Conservation (phyloP, 2,329 filamentous ascomycete species). For the Pyrenochaeta sp. region DNA sequence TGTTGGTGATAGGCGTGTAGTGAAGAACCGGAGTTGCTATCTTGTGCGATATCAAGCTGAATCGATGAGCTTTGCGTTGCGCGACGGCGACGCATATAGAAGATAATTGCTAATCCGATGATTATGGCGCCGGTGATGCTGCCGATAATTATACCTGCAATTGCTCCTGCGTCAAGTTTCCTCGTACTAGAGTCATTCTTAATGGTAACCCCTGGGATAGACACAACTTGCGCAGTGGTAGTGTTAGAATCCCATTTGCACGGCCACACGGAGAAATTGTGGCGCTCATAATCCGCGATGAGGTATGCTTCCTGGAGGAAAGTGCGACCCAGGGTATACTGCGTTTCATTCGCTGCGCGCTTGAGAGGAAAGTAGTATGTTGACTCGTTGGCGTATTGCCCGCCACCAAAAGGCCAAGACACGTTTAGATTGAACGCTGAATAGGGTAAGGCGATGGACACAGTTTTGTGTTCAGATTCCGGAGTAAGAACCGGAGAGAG, state of each 20-base stretch:
- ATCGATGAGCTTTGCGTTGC: no score
- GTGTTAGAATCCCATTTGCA: constrained; percentile 42
- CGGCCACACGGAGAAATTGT: constrained; percentile 52
- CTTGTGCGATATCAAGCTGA: background rate
- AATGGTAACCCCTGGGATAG: constrained; percentile 8
- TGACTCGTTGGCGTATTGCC: constrained; percentile 37
- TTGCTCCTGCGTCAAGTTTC: constrained; percentile 5
- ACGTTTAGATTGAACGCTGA: constrained; percentile 54
- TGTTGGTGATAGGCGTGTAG: constrained; percentile 1
- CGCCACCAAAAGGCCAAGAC: constrained; percentile 62
- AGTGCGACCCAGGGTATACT: constrained; percentile 69
- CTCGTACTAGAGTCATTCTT: background rate
- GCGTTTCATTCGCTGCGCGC: constrained; percentile 60
- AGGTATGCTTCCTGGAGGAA: constrained; percentile 72
- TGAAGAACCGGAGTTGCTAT: background rate
- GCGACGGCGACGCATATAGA: background rate
- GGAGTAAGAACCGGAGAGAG: constrained; percentile 3
- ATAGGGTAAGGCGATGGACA: constrained; percentile 53
- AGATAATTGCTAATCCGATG: constrained; percentile 1
- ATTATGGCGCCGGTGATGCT: background rate
- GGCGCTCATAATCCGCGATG: constrained; percentile 53
- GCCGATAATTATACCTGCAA: constrained; percentile 16
- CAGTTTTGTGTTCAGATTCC: constrained; percentile 29
- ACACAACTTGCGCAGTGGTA: constrained; percentile 11
- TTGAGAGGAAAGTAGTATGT: constrained; percentile 73